phyloP scores from a whole-genome alignment of 1,284 basidiomycete species.

The Apiotrichum sp. region DNA sequence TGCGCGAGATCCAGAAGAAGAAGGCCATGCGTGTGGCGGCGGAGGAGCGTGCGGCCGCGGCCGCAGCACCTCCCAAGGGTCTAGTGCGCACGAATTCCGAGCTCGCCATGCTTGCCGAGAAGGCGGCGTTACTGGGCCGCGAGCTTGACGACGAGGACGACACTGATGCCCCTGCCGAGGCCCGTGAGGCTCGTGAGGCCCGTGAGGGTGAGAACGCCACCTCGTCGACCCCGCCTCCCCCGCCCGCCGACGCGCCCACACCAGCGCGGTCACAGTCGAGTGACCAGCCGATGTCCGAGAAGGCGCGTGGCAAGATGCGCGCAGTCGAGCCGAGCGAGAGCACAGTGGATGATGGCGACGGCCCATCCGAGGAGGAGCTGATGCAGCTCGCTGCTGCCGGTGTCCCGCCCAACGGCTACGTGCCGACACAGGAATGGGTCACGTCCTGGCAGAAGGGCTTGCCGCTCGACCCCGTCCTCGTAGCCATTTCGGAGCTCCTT shows the following conservation, averaged over 20 bases:
- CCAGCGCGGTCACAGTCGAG: slow-evolving; percentile 2
- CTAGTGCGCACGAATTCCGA: slow-evolving; percentile 35
- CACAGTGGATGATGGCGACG: slow-evolving; percentile 45
- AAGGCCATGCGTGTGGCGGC: slow-evolving; percentile 55
- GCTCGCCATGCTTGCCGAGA: slow-evolving; percentile 41
- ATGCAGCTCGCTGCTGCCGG: slow-evolving; percentile 60
- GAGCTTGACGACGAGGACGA: slow-evolving; percentile 26
- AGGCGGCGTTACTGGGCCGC: slow-evolving; percentile 37
- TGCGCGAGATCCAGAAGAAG: slow-evolving; percentile 72
- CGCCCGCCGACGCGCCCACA: neutral
- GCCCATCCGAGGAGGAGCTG: slow-evolving; percentile 49
- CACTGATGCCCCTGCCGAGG: neutral
- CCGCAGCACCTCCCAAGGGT: neutral
- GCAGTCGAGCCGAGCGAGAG: slow-evolving; percentile 48
- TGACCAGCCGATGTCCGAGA: slow-evolving; percentile 58
- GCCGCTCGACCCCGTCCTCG: slow-evolving; percentile 75
- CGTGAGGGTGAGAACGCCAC: neutral
- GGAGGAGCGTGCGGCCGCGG: slow-evolving; percentile 30
- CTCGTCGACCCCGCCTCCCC: neutral
- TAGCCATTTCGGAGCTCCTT: slow-evolving; percentile 75
- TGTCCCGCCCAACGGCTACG: slow-evolving; percentile 78
- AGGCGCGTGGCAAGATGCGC: slow-evolving; percentile 80
- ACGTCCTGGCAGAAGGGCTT: slow-evolving; percentile 48
- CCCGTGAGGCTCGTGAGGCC: neutral
- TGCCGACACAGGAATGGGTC: slow-evolving; percentile 92